Base-by-base conservation (phyloP, 306 rosid genomes). In the Glycine soja region DNA sequence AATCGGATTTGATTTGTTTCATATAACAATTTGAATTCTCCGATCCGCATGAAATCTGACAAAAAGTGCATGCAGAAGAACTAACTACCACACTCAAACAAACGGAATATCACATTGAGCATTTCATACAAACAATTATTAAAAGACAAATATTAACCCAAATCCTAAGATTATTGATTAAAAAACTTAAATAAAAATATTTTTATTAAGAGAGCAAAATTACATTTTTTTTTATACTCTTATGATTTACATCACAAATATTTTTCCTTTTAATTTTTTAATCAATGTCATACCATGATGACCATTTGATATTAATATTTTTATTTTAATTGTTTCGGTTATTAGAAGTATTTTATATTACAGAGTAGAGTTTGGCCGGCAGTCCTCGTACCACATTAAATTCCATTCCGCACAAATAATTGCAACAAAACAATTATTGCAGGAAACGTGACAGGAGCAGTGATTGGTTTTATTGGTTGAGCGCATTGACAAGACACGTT, bases 391-490 rank as follows among this genome's bases (percentile, higher is more conserved):
- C 15, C 13, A 34, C 51, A 15, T 36, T 15, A 8, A 51, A 72
- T 34, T 12, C 12, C 8, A 30, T n/a, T 71, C 8, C 66, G 66
- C 66, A 61, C 66, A 30, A 36, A 36, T 18, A 58, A 18, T 8
- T 18, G 36, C 8, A 59, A 24, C n/a, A 30, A 2, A 10, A 8
- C 0, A 65, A 65, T 36, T 65, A 8, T 65, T 8, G 71, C 71
- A 36, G 70, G 69, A 63, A 63, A 63, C 18, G 9, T 64, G 48
- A 75, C 70, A 53, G 65, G 38, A 69, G 24, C 40, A 64, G 36
- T 5, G 48, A 65, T 65, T 61, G 15, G 67, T 3, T 12, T 7
- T 53, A 3, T 11, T 15, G 24, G 30, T 56, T 16, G 11, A 56
- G 16, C 9, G 48, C 47, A 14, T 65, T 14, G 70, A 65, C 70